phyloP scores from a whole-genome alignment of 257 asterid species.

The Nemophila menziesii region DNA sequence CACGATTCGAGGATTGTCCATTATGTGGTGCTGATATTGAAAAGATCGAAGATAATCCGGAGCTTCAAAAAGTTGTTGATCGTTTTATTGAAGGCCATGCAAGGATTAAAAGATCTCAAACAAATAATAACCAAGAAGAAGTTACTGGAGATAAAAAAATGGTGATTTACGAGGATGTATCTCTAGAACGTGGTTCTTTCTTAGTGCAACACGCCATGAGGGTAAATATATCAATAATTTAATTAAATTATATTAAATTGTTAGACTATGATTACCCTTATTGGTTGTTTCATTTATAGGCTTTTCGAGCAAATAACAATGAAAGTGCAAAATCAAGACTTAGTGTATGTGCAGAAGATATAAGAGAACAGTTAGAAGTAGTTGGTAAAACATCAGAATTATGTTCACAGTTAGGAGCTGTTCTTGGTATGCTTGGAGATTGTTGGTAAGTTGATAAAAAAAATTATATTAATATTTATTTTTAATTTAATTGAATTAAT shows the following conservation, averaged over 20 bases:
- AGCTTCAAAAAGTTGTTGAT: conserved; percentile 82
- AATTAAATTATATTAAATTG: background rate
- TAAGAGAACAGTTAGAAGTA: conserved; percentile 68
- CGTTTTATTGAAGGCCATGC: conserved; percentile 98
- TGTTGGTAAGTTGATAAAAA: conserved; percentile 49
- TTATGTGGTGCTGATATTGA: conserved; percentile 94
- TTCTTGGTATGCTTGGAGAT: conserved; percentile 94
- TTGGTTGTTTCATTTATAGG: conserved; percentile 34
- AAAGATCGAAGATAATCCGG: conserved; percentile 66
- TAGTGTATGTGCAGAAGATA: conserved; percentile 71
- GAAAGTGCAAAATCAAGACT: conserved; percentile 93
- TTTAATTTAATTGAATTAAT: background rate
- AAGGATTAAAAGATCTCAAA: conserved; percentile 80
- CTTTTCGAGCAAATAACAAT: conserved; percentile 80
- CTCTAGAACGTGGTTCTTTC: conserved; percentile 89
- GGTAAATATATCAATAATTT: conserved; percentile 29
- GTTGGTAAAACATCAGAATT: conserved; percentile 67
- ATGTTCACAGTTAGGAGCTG: conserved; percentile 97
- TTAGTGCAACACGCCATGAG: conserved; percentile 99
- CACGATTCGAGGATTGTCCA: conserved; percentile 88
- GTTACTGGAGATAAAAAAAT: conserved; percentile 38
- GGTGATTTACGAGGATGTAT: conserved; percentile 85
- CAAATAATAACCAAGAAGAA: conserved; percentile 47
- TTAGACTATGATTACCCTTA: background rate
- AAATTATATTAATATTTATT: background rate